Evolutionary conservation across 2,329 filamentous ascomycete species (phyloP).

Genomic region (Colletotrichum tabaci): DNA sequence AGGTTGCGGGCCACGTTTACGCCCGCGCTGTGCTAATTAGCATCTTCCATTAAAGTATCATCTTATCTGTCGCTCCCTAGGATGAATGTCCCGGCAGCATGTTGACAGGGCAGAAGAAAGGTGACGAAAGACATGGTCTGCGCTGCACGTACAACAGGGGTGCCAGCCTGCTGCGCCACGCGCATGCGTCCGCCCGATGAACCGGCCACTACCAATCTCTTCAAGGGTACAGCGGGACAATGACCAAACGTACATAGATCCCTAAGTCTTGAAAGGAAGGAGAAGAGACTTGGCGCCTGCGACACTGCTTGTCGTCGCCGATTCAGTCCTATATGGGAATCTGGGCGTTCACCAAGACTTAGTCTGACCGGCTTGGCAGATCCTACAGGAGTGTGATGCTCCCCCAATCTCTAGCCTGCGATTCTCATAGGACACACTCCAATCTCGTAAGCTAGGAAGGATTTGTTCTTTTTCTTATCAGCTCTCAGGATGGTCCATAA

Average conservation of each 20-base stretch:
- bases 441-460: neutral
- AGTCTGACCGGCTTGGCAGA: slow-evolving; percentile 8
- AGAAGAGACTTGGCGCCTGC: neutral
- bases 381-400: slow-evolving; percentile 12
- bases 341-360: neutral
- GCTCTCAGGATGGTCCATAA: too few species aligned
- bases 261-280: slow-evolving; percentile 20
- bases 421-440: slow-evolving; percentile 6
- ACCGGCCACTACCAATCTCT: too few species aligned
- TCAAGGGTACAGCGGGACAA: neutral
- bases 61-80: too few species aligned
- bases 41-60: too few species aligned
- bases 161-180: neutral
- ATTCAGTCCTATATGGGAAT: slow-evolving; percentile 18
- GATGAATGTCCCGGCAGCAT: too few species aligned
- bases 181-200: neutral
- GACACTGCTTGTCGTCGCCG: neutral
- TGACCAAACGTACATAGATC: too few species aligned
- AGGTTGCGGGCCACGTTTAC: too few species aligned
- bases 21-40: too few species aligned
- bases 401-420: neutral
- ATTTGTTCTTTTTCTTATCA: neutral
- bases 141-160: too few species aligned
- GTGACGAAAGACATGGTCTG: too few species aligned
- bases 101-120: too few species aligned